Conservation (phyloP, 805 yeast genomes). For the Metschnikowia colocasiae region DNA sequence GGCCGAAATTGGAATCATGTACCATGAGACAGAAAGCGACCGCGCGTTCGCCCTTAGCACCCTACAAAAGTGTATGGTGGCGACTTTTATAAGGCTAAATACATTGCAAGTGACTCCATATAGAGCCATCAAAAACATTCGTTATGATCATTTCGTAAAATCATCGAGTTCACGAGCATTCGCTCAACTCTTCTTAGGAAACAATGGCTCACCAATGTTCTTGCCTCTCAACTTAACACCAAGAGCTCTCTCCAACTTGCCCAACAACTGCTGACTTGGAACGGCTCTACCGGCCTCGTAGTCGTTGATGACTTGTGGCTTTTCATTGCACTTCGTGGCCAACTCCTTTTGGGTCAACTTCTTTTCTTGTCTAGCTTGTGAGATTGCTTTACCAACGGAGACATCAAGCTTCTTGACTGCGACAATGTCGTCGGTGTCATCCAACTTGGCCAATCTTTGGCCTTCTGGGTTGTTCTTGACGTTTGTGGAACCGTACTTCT, state of each 20-base stretch:
- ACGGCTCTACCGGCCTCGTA: slow-evolving; percentile 96
- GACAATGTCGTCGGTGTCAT: slow-evolving; percentile 89
- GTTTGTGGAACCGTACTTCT: slow-evolving; percentile 74
- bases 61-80: neutral
- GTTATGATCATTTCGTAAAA: slow-evolving; percentile 1
- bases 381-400: slow-evolving; percentile 82
- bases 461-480: slow-evolving; percentile 76
- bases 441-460: slow-evolving; percentile 89
- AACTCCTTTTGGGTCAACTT: slow-evolving; percentile 90
- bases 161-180: neutral
- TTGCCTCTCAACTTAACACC: slow-evolving; percentile 96
- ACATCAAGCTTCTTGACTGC: slow-evolving; percentile 85
- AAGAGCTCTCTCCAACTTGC: slow-evolving; percentile 87
- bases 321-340: slow-evolving; percentile 93
- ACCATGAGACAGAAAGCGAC: neutral
- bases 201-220: slow-evolving; percentile 86
- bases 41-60: neutral
- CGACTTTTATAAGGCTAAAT: slow-evolving; percentile 1
- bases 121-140: slow-evolving; percentile 1
- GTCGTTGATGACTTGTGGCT: slow-evolving; percentile 91
- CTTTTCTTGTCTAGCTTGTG: slow-evolving; percentile 82
- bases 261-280: slow-evolving; percentile 93
- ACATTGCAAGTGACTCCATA: neutral
- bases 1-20: neutral
- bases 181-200: slow-evolving; percentile 47